Conservation (phyloP, 1,284 basidiomycete species). For the Apiotrichum gracile region DNA sequence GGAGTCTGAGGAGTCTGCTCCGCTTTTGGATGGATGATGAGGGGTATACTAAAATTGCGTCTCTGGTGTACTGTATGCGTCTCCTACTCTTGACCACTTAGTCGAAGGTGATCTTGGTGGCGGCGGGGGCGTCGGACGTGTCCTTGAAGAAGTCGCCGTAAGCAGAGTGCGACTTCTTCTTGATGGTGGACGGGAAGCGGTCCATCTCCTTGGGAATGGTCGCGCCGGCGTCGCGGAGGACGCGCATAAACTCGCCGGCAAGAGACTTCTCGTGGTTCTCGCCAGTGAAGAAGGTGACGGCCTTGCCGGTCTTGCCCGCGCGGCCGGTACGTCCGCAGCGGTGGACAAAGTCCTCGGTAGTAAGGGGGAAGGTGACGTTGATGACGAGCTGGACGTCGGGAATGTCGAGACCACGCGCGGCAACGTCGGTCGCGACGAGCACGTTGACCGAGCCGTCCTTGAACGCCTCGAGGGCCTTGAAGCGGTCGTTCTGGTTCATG, state of each 20-base stretch:
- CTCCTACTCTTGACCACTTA: slow-evolving; percentile 20
- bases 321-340: slow-evolving; percentile 94
- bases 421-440: slow-evolving; percentile 95
- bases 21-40: neutral
- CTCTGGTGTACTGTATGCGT: too few species aligned
- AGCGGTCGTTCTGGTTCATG: slow-evolving; percentile 77
- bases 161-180: slow-evolving; percentile 65
- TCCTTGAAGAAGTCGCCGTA: slow-evolving; percentile 72
- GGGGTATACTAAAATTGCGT: too few species aligned
- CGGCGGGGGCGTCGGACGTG: slow-evolving; percentile 63
- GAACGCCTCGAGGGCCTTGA: slow-evolving; percentile 83
- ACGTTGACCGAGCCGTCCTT: slow-evolving; percentile 76
- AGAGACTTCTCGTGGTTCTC: slow-evolving; percentile 77
- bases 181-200: slow-evolving; percentile 93
- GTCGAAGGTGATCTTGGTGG: slow-evolving; percentile 83
- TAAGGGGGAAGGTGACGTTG: slow-evolving; percentile 96
- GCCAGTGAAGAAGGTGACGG: slow-evolving; percentile 94
- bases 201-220: slow-evolving; percentile 65
- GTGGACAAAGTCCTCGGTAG: slow-evolving; percentile 86
- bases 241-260: slow-evolving; percentile 88
- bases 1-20: neutral
- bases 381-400: slow-evolving; percentile 88
- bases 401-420: slow-evolving; percentile 93
- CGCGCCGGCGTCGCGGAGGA: slow-evolving; percentile 80
- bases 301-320: slow-evolving; percentile 83